Evolutionary conservation across 371 early-diverging fungal genomes (phyloP), one percentile per base, ranked within the genome.

Genomic region (Zychaea mexicana): DNA sequence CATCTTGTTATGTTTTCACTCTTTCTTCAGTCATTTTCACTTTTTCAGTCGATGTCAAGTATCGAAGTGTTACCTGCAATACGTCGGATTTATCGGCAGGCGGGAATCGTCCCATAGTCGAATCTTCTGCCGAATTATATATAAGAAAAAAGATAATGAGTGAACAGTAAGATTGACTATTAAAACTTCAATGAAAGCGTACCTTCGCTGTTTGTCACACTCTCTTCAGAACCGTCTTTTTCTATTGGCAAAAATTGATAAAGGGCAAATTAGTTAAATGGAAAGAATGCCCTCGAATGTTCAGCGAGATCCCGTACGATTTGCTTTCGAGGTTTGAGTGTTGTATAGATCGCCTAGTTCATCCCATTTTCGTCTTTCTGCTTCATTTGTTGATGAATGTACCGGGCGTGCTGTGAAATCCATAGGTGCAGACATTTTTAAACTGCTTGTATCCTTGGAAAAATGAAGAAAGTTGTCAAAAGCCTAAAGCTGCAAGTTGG

Each of bases 221-320:
- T 38, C 13, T 55, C 46, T 63, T 63, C 57, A 21, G 52, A 52
- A 53, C 52, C 54, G 49, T 64, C 64, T 46, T 64, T 64, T 9
- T 36, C 57, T 64, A 30, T 10, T 31, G 17, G 33, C 42, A 38
- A 8, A 57, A 46, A 15, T 46, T 3, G 15, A 55, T 3, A 55
- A 5, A 30, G 6, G 26, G 5, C 1, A 36, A 36, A n/a, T 9
- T 2, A 2, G 31, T 13, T 26, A 13, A 27, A 33, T 19, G 9
- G 31, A 54, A 30, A 8, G 13, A 15, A 27, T 19, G 17, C 49
- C 6, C 17, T 8, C 8, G 49, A 7, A 12, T 8, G 49, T 8
- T 12, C 13, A 13, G 13, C 4, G 21, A 5, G 13, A 22, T 5
- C 15, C 21, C 56, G 5, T 56, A 56, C 56, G 56, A 38, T 4